Base-by-base conservation (phyloP, 1,139 yeast species). In the Candida sp. region DNA sequence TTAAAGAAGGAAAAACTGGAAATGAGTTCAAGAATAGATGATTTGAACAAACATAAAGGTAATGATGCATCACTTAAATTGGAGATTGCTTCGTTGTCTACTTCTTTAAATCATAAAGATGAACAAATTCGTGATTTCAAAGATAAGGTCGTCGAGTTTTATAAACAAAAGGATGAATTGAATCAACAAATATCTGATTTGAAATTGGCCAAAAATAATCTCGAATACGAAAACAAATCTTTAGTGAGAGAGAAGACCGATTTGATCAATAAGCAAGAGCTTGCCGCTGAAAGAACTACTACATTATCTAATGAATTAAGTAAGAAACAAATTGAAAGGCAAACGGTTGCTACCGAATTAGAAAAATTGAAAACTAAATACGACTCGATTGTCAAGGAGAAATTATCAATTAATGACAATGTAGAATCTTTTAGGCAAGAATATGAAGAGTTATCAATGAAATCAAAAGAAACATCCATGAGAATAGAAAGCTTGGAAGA, bases 401-500 rank as follows among this genome's bases (percentile, higher is more conserved):
- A 76, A 48, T 57, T 73, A 40, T 63, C 60, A 8, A 75, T 87
- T 0, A 71, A 68, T 22, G 80, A 79, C 32, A 83, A 83, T 47
- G 71, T 79, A 12, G 87, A 82, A 47, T 57, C 79, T 0, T 64
- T 81, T 46, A 82, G 79, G 52, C 83, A 82, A 49, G 95, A 90
- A 60, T 79, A 84, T 45, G 96, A 90, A 39, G 98, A 91, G 56
- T 64, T 89, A 41, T 63, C 73, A 5, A 77, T 85, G 77, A 81
- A 85, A 43, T 65, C 84, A 30, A 79, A 79, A 49, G 98, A 91
- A 53, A 70, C 82, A 4, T 73, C 74, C 29, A 70, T 72, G 43
- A 75, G 79, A 49, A 70, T 79, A 25, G 93, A 87, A 46, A 76
- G 81, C 3, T 63, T 91, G 40, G 91, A 87, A 52, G 96, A 89